phyloP scores from a whole-genome alignment of 208 protist genomes.

The Wallacemonas sp. region DNA sequence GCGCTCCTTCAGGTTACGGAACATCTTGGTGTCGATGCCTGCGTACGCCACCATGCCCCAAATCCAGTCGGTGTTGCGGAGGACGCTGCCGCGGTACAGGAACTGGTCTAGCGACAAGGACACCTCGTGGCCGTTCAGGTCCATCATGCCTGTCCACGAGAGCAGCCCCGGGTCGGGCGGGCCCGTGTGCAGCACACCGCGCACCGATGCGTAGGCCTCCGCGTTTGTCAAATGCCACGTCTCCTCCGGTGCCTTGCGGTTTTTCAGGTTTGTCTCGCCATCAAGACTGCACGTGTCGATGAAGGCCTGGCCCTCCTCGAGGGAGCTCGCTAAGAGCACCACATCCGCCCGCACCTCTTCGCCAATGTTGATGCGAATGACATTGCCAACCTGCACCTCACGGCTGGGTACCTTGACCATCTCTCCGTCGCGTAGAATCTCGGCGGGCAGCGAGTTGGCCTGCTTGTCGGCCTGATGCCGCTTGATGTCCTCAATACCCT shows the following conservation, averaged over 20 bases:
- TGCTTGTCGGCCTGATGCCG: constrained; percentile 76
- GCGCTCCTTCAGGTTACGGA: constrained; percentile 86
- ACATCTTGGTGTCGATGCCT: constrained; percentile 92
- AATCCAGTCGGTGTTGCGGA: constrained; percentile 93
- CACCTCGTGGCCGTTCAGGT: constrained; percentile 50
- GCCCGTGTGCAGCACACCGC: constrained; percentile 55
- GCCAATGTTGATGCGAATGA: constrained; percentile 72
- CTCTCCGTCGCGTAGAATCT: constrained; percentile 55
- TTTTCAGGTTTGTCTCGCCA: constrained; percentile 91
- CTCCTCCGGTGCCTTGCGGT: constrained; percentile 61
- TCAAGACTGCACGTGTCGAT: constrained; percentile 94
- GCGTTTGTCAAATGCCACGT: constrained; percentile 56
- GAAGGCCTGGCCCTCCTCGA: constrained; percentile 80
- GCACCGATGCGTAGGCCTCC: constrained; percentile 30
- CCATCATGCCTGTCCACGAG: constrained; percentile 75
- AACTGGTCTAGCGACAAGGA: constrained; percentile 84
- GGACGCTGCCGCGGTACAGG: constrained; percentile 85
- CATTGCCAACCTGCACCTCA: constrained; percentile 77
- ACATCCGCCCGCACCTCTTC: constrained; percentile 91
- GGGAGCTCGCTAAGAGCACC: constrained; percentile 73
- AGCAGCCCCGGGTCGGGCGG: constrained; percentile 70
- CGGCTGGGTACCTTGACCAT: constrained; percentile 54
- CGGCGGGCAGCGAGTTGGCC: constrained; percentile 72
- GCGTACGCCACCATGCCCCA: constrained; percentile 94
- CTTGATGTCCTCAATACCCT: constrained; percentile 89